Base-by-base conservation (phyloP, 805 yeast species). In the Starmera quercuum region DNA sequence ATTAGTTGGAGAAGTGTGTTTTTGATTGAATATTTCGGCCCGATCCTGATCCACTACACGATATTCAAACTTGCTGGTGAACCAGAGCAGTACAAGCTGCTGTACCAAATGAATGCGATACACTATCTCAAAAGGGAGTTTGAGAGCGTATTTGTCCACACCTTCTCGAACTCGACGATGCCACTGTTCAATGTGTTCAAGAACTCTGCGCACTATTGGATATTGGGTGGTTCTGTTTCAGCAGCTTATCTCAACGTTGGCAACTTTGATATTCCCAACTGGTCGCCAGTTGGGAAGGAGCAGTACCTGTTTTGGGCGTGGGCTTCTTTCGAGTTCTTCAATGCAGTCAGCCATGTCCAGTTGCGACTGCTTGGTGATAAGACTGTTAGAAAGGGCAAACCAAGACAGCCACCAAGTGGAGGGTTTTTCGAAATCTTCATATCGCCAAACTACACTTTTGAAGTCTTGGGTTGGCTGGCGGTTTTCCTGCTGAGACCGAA, bases 401-500 rank as follows among this genome's bases (percentile, higher is more conserved):
- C 54, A 6, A 58, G 68, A 44, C 52, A 60, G 21, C 54, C 64
- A 15, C 56, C 97, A 16, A 67, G 68, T 40, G 96, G 95, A 14
- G 94, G 84, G 47, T 83, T 90, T 8, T 92, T 92, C 54, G 68
- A 74, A 39, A 59, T 67, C 37, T 83, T 88, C 23, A 78, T 92
- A n/a, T 83, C 86, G 58, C 98, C 98, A 45, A 92, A 92, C 64
- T 92, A 92, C 59, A 81, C 86, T 46, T 90, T 87, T 56, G 98
- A 92, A 66, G 63, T 74, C 29, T 59, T 81, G 45, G 66, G 78
- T 2, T 92, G 96, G 95, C 53, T 80, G 2, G 58, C 70, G 19
- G 76, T 79, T 49, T 74, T 90, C 15, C 38, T 86, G 19, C 64
- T 86, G 52, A 78, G 75, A 46, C 80, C 86, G 41, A 86, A 87